Conservation (phyloP, 345 rosid species). For the Geranium brycei region DNA sequence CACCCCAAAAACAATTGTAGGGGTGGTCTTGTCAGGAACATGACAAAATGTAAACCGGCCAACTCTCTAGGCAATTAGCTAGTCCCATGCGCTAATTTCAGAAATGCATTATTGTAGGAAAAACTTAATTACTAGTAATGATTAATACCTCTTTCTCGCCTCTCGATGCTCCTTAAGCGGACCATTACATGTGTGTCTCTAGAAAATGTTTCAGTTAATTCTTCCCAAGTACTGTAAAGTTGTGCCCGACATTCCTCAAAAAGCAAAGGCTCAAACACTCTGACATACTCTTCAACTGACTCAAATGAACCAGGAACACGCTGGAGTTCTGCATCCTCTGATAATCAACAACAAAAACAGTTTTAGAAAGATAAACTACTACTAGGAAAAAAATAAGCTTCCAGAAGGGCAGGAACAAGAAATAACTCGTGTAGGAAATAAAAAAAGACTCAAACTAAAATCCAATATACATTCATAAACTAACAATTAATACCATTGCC, state of each 20-base stretch:
- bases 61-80: too few species aligned
- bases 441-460: background rate
- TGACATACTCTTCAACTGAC: conserved; percentile 74
- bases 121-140: background rate
- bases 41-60: too few species aligned
- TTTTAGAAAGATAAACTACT: background rate
- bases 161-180: conserved; percentile 65
- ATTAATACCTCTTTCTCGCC: conserved; percentile 92
- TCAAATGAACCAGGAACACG: conserved; percentile 88
- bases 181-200: conserved; percentile 56
- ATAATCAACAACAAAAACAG: conserved; percentile 11
- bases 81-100: background rate
- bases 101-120: background rate
- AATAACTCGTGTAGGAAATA: background rate
- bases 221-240: conserved; percentile 92
- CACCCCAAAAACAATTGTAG: too few species aligned
- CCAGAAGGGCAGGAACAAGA: background rate
- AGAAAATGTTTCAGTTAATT: conserved; percentile 49
- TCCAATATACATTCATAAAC: background rate
- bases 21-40: too few species aligned
- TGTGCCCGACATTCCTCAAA: conserved; percentile 99
- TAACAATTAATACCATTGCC: background rate
- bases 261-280: conserved; percentile 96
- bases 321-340: conserved; percentile 86
- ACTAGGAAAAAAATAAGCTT: background rate